These are phyloP conservation scores for Ophiognomonia clavigignenti-juglandacearum DNA, from an alignment of 2,329 filamentous ascomycete genomes.

Conservation along the genomic window DNA sequence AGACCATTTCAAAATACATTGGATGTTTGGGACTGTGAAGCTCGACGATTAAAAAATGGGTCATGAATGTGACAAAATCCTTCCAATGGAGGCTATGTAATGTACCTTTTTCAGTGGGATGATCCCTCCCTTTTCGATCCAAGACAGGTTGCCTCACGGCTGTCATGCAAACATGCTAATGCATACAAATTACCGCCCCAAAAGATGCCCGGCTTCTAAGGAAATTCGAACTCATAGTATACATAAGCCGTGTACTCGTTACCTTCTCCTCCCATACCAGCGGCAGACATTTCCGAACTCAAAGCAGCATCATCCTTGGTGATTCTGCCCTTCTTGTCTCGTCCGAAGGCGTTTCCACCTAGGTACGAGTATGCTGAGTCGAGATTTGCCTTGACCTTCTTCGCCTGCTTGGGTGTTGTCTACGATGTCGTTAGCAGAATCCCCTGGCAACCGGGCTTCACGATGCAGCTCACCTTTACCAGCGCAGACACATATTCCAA, in stretches of 20 bases:
- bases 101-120: not conserved
- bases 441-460: not conserved
- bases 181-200: conserved; percentile 6
- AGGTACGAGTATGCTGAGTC: conserved; percentile 87
- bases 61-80: too few relatives aligned
- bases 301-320: conserved; percentile 81
- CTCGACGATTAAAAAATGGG: too few relatives aligned
- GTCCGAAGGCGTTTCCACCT: conserved; percentile 87
- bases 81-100: too few relatives aligned
- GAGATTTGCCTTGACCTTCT: conserved; percentile 73
- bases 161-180: conserved; percentile 5
- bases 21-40: too few relatives aligned
- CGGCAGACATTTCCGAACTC: conserved; percentile 78
- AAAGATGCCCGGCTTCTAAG: conserved; percentile 23
- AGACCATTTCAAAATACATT: too few relatives aligned
- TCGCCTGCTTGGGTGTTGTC: conserved; percentile 76
- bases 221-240: conserved; percentile 90
- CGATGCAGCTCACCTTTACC: conserved; percentile 65
- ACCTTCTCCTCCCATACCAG: conserved; percentile 63
- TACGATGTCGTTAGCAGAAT: conserved; percentile 32
- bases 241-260: conserved; percentile 93
- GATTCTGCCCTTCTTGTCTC: conserved; percentile 89
- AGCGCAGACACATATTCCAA: conserved; percentile 83
- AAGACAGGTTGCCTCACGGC: not conserved
- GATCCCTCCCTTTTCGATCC: not conserved